phyloP scores from a whole-genome alignment of 208 protist genomes.

The Plasmodiophora brassicae region DNA sequence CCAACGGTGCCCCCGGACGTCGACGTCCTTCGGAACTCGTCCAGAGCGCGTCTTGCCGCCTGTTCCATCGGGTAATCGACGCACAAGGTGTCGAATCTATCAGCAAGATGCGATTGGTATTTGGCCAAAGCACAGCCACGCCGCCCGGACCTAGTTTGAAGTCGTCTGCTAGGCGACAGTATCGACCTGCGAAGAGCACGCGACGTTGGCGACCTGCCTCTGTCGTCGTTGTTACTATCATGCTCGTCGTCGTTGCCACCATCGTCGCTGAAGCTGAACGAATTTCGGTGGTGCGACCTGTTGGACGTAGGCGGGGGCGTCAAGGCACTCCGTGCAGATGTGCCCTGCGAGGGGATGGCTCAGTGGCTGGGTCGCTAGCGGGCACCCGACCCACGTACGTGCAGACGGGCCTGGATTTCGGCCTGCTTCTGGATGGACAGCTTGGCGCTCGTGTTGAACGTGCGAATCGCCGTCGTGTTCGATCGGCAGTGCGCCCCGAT shows the following conservation, averaged over 20 bases:
- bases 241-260: too few relatives aligned
- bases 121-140: background rate
- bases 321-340: too few relatives aligned
- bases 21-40: background rate
- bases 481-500: background rate
- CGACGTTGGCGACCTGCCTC: too few relatives aligned
- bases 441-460: background rate
- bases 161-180: background rate
- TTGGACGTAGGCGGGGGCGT: too few relatives aligned
- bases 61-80: background rate
- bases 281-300: too few relatives aligned
- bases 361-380: too few relatives aligned
- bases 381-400: too few relatives aligned
- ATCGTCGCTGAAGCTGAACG: too few relatives aligned
- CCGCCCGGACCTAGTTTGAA: background rate
- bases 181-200: background rate
- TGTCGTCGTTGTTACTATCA: too few relatives aligned
- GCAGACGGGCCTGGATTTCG: background rate
- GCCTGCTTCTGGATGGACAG: background rate
- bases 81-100: background rate
- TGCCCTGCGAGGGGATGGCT: too few relatives aligned
- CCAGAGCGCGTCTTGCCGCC: background rate
- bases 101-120: background rate
- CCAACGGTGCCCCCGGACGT: background rate
- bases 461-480: background rate